Base-by-base conservation (phyloP, 2,329 filamentous ascomycete genomes). In the Verticillium nubilum region DNA sequence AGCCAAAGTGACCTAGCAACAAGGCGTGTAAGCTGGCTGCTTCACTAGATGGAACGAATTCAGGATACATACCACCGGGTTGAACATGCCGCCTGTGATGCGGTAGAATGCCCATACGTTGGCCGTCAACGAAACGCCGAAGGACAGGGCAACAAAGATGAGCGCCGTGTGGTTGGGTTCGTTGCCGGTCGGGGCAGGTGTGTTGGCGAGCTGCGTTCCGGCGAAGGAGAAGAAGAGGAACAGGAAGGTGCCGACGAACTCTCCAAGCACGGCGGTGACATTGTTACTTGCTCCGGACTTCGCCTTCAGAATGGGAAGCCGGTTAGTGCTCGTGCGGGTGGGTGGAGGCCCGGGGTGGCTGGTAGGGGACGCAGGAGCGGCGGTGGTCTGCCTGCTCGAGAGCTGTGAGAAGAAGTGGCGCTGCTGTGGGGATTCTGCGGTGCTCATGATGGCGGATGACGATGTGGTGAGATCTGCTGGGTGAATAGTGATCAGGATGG, bases 61-160 rank as follows among this genome's bases (percentile, higher is more conserved):
- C 4, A 35, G 19, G n/a, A 13, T 28, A 17, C 23, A 1, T 29
- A n/a, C 52, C 2, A 19, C 19, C 15, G 79, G 79, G 64, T 82
- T 82, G 61, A 82, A 81, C 69, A 80, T 74, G 54, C 79, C 79
- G 35, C 79, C 79, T 2, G 76, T 81, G 25, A 85, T 74, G 52
- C 83, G 76, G 65, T 77, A 85, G 66, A 85, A 85, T 26, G 81
- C 75, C 81, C 81, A 85, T 9, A 82, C 81, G 58, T 80, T 84
- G 59, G 82, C 77, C 1, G 78, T 74, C 25, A 86, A 67, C 2
- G 80, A 76, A 9, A 80, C 69, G 13, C 80, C 80, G 58, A 84
- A 84, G 33, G 75, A 72, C 1, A 79, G 65, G 31, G 80, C 77
- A 61, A 84, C 79, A 65, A 80, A 83, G 25, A 84, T 66, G 37